Evolutionary conservation across 2,329 filamentous ascomycete genomes (phyloP), one percentile per base, ranked within the genome.

Genomic region (Penicillium sp.): DNA sequence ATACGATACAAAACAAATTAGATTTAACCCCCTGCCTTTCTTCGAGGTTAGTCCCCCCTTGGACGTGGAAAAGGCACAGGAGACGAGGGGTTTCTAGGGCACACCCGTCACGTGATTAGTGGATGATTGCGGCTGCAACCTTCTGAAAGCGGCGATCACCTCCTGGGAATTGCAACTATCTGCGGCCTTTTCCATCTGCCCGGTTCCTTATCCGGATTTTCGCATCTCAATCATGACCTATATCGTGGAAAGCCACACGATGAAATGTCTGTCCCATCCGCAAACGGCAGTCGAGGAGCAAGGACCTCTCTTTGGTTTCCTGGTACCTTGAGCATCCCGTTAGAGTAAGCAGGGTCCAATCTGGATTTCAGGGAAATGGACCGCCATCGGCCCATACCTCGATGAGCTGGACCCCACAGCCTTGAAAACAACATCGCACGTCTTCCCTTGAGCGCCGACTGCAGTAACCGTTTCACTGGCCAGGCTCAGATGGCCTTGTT

Each of bases 381-480:
- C 6, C 2, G 14, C 24, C n/a, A 10, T 27, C 16, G 35, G 24
- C 19, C 49, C 46, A 56, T 49, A 36, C 16, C 39, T 47, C 35
- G 27, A 22, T n/a, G 13, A 16, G 14, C 4, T 14, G 18, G 27
- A 31, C 41, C 51, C 31, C 22, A 14, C 22, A 10, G 4, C 44
- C 10, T 1, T 22, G 24, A 39, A 50, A 49, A 50, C 18, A 55
- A 59, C 47, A 43, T 52, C 6, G 35, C 54, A 49, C n/a, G n/a
- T 37, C 53, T 54, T 13, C 33, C 5, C 36, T 13, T 36, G 24
- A 40, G 47, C 50, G 52, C 37, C n/a, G 36, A 59, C 53, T 40
- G 50, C 52, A 33, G 65, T 67, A 64, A 66, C 61, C 52, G 64
- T 67, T 16, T 51, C 62, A 68, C 62, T 61, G 54, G 55, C 56